Evolutionary conservation across 345 rosid genomes (phyloP).

Genomic region (Hibiscus tridactylites): DNA sequence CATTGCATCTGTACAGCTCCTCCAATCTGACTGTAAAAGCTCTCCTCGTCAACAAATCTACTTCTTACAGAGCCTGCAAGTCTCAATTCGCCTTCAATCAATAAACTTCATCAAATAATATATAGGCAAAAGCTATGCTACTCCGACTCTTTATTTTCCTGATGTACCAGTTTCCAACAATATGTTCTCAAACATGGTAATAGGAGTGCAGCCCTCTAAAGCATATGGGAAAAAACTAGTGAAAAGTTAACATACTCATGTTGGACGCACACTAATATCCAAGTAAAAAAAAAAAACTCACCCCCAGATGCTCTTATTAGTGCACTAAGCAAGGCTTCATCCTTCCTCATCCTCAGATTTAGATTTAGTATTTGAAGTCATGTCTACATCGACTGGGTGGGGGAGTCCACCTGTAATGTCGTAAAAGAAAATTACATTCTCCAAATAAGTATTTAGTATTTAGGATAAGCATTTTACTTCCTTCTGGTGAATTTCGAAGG

Average conservation of each 20-base stretch:
- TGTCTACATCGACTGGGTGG: conserved; percentile 26
- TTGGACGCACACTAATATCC: neutral
- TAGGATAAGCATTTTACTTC: too few species aligned
- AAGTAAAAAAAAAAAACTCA: conserved; percentile 6
- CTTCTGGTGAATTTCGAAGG: neutral
- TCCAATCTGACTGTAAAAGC: neutral
- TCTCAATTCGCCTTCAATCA: neutral
- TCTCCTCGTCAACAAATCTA: neutral
- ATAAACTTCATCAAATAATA: neutral
- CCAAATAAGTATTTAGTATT: too few species aligned
- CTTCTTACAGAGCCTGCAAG: conserved; percentile 21
- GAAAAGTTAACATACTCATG: neutral
- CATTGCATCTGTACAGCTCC: conserved; percentile 23
- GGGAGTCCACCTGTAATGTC: conserved; percentile 31
- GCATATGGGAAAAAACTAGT: neutral
- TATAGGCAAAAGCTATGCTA: neutral
- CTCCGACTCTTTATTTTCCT: neutral
- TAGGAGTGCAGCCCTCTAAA: neutral
- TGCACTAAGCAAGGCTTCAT: conserved; percentile 9
- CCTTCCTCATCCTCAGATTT: conserved; percentile 58
- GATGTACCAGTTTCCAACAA: neutral
- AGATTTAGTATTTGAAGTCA: conserved; percentile 19
- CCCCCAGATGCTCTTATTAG: conserved; percentile 18
- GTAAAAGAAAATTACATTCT: neutral
- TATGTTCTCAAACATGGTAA: neutral